Conservation (phyloP, 352 stramenopile species). For the Blastocystis sp. region DNA sequence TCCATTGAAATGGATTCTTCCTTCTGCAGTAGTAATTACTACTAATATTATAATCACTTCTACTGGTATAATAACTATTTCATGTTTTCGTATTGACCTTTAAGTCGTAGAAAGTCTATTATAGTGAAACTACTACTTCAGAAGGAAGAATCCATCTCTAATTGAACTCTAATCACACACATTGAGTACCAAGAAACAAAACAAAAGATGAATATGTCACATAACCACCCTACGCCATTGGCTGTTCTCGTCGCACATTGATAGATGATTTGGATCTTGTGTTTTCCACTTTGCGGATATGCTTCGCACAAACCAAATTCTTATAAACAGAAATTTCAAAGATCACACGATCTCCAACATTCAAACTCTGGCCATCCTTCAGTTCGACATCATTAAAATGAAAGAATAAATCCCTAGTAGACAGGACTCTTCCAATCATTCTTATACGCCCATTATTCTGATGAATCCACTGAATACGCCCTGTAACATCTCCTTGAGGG, state of each 20-base stretch:
- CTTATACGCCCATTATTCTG: slow-evolving; percentile 62
- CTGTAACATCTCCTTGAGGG: slow-evolving; percentile 31
- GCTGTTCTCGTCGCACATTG: background rate
- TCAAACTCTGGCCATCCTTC: slow-evolving; percentile 31
- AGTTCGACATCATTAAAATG: slow-evolving; percentile 67
- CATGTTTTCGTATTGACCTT: too few relatives aligned
- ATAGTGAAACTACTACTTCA: too few relatives aligned
- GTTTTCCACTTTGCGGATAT: slow-evolving; percentile 41
- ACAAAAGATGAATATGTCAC: too few relatives aligned
- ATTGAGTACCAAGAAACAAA: background rate
- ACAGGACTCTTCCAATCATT: slow-evolving; percentile 17
- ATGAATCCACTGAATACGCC: slow-evolving; percentile 67
- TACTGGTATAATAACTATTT: too few relatives aligned
- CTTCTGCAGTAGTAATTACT: too few relatives aligned
- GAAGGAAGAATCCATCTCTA: background rate
- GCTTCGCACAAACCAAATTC: slow-evolving; percentile 52
- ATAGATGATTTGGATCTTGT: slow-evolving; percentile 3
- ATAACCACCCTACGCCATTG: background rate
- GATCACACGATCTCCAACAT: slow-evolving; percentile 50
- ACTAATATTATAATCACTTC: too few relatives aligned
- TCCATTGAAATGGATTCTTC: too few relatives aligned
- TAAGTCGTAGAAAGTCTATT: too few relatives aligned
- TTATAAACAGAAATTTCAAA: slow-evolving; percentile 55
- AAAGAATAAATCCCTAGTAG: slow-evolving; percentile 61
- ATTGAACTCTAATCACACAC: background rate